Conservation (phyloP, 163 green algal species). For the Chlorella variabilis region DNA sequence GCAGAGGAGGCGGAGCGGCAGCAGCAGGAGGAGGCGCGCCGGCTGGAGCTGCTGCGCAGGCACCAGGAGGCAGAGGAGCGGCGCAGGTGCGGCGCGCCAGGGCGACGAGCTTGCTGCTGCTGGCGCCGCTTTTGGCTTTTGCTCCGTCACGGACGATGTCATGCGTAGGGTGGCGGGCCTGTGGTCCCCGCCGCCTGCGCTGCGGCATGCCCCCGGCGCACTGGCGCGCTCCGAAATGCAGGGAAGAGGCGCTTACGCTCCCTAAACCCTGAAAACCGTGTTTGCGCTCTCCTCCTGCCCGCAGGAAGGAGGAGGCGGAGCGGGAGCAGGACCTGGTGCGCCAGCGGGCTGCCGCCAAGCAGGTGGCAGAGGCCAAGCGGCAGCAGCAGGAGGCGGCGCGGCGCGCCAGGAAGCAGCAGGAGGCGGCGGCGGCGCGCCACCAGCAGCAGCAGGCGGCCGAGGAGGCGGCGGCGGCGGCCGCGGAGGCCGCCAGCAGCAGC, state of each 20-base stretch:
- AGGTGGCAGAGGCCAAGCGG: slow-evolving; percentile 12
- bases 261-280: too few species aligned
- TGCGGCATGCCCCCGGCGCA: too few species aligned
- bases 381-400: slow-evolving; percentile 31
- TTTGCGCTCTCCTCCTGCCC: too few species aligned
- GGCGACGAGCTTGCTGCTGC: too few species aligned
- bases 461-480: neutral
- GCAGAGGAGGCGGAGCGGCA: slow-evolving; percentile 31
- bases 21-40: slow-evolving; percentile 27
- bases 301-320: slow-evolving; percentile 24
- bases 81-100: neutral
- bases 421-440: neutral
- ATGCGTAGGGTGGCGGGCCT: too few species aligned
- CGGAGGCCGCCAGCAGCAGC: neutral
- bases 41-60: slow-evolving; percentile 40
- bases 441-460: slow-evolving; percentile 20
- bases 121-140: too few species aligned
- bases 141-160: too few species aligned
- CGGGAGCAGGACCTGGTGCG: slow-evolving; percentile 12
- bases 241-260: too few species aligned
- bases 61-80: slow-evolving; percentile 24
- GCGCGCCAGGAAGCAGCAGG: neutral
- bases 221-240: too few species aligned
- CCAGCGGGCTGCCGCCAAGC: slow-evolving; percentile 12
- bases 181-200: too few species aligned